phyloP scores from a whole-genome alignment of 306 rosid genomes.

The Trifolium subterraneum region DNA sequence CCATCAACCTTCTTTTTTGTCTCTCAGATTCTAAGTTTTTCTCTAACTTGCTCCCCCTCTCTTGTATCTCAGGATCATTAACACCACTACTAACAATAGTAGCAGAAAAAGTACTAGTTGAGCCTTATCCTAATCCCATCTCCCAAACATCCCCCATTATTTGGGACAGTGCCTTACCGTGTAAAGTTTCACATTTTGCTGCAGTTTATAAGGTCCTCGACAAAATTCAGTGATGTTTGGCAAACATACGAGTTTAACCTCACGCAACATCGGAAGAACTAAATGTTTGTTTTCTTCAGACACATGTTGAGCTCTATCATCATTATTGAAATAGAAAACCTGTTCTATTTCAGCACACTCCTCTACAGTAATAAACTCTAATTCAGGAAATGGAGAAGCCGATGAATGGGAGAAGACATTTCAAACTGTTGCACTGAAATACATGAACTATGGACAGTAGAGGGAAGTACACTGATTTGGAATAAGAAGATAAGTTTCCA shows the following conservation, averaged over 20 bases:
- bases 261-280: constrained; percentile 21
- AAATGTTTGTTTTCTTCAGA: not conserved
- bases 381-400: constrained; percentile 15
- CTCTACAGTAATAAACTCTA: constrained; percentile 24
- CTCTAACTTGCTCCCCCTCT: constrained; percentile 20
- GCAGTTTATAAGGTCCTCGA: not conserved
- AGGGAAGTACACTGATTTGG: no score
- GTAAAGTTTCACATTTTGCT: constrained; percentile 5
- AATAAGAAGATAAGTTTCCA: no score
- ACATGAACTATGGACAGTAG: no score
- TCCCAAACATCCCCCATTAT: not conserved
- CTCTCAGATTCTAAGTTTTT: constrained; percentile 12
- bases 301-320: not conserved
- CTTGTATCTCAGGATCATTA: constrained; percentile 23
- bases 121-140: constrained; percentile 2
- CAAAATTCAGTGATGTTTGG: constrained; percentile 15
- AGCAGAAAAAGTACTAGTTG: constrained; percentile 13
- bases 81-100: not conserved
- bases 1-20: constrained; percentile 28
- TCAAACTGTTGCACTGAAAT: no score
- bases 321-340: constrained; percentile 8
- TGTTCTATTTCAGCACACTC: constrained; percentile 31
- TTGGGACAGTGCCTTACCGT: constrained; percentile 15
- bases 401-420: no score
- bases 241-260: constrained; percentile 27